phyloP scores from a whole-genome alignment of 2,329 filamentous ascomycete species.

The Bipolaris zeicola region DNA sequence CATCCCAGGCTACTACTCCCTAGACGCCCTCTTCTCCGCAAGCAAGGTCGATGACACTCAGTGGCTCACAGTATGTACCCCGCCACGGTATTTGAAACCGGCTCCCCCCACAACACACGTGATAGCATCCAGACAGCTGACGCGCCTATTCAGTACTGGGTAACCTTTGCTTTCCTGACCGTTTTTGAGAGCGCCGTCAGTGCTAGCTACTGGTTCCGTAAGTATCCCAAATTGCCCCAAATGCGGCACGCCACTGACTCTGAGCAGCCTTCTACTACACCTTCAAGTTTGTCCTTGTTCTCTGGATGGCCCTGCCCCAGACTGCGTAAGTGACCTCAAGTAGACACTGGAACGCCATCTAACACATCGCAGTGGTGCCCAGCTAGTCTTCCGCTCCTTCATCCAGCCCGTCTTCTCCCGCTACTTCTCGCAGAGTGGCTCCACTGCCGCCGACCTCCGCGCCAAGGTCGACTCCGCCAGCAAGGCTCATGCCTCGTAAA shows the following conservation, averaged over 20 bases:
- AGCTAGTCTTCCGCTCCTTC: slow-evolving; percentile 96
- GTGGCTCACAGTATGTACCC: slow-evolving; percentile 64
- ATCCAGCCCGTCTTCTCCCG: slow-evolving; percentile 87
- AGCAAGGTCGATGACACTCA: slow-evolving; percentile 80
- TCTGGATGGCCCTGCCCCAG: slow-evolving; percentile 96
- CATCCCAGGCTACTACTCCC: slow-evolving; percentile 83
- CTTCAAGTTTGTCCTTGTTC: slow-evolving; percentile 97
- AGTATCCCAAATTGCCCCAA: slow-evolving; percentile 18
- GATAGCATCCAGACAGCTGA: slow-evolving; percentile 20
- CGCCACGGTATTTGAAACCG: slow-evolving; percentile 4
- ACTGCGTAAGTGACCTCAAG: slow-evolving; percentile 73
- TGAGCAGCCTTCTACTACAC: slow-evolving; percentile 92
- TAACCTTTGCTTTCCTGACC: slow-evolving; percentile 82
- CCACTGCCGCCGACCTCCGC: slow-evolving; percentile 84
- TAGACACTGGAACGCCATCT: slow-evolving; percentile 5
- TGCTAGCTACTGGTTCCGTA: slow-evolving; percentile 87
- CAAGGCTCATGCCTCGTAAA: slow-evolving; percentile 46
- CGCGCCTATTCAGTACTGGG: slow-evolving; percentile 70
- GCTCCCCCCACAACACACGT: neutral
- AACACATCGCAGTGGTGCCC: slow-evolving; percentile 72
- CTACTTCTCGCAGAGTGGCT: slow-evolving; percentile 77
- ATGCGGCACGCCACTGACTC: slow-evolving; percentile 16
- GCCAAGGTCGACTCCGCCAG: slow-evolving; percentile 78
- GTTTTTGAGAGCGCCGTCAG: slow-evolving; percentile 82
- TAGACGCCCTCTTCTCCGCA: slow-evolving; percentile 74